Conservation (phyloP, 139 green algal species). For the Chlorella sorokiniana region DNA sequence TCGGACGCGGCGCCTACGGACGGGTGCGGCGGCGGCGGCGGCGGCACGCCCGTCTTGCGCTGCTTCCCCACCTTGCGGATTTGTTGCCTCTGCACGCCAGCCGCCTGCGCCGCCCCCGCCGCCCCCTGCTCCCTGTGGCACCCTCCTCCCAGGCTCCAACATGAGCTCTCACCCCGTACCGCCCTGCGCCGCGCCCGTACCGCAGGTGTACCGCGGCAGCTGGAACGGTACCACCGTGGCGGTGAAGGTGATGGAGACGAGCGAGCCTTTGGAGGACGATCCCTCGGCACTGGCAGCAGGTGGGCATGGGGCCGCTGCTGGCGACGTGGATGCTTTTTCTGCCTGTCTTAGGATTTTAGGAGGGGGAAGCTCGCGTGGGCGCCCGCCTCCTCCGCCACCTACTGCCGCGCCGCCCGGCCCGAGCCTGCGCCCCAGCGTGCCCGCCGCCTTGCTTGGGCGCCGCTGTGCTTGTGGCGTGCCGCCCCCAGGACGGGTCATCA, state of each 20-base stretch:
- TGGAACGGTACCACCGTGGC: slow-evolving; percentile 80
- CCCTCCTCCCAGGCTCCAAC: background rate
- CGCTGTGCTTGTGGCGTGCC: too few relatives aligned
- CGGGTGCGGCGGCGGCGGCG: slow-evolving; percentile 39
- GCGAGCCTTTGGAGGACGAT: slow-evolving; percentile 9
- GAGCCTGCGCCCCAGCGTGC: too few relatives aligned
- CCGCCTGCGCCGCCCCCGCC: too few relatives aligned
- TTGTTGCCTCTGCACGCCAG: too few relatives aligned
- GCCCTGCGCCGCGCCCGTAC: background rate
- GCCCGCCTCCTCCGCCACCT: too few relatives aligned
- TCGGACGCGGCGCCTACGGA: slow-evolving; percentile 69
- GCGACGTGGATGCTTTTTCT: background rate
- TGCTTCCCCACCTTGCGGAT: too few relatives aligned
- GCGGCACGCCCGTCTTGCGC: background rate
- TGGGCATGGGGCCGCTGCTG: background rate
- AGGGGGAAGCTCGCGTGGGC: too few relatives aligned
- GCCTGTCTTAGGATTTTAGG: too few relatives aligned
- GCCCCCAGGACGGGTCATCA: too few relatives aligned
- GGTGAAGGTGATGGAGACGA: slow-evolving; percentile 78
- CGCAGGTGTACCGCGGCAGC: slow-evolving; percentile 52
- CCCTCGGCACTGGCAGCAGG: background rate
- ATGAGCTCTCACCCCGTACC: background rate
- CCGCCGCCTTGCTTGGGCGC: too few relatives aligned
- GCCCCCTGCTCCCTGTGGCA: too few relatives aligned
- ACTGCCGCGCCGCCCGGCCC: too few relatives aligned